Conservation (phyloP, 208 protist species). For the Leishmania major region DNA sequence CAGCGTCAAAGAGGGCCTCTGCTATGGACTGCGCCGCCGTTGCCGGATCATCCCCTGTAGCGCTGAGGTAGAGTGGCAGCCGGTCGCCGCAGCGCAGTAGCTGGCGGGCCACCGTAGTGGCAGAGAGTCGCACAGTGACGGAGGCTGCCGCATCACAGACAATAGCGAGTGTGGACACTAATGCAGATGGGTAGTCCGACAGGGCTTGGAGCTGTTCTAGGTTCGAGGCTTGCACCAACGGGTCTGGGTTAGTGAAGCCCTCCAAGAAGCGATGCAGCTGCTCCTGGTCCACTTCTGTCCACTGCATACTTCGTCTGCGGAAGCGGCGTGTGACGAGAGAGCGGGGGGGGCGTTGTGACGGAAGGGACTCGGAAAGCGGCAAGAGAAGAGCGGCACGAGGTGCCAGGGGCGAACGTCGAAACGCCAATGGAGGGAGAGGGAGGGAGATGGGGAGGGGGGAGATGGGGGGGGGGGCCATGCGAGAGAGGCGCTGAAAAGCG, state of each 20-base stretch:
- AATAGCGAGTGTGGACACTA: conserved; percentile 26
- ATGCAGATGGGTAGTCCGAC: conserved; percentile 21
- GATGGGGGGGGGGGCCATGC: neutral
- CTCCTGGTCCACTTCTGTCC: conserved; percentile 35
- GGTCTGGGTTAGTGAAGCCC: conserved; percentile 38
- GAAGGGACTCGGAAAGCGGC: neutral
- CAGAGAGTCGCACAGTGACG: conserved; percentile 20
- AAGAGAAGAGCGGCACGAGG: conserved; percentile 14
- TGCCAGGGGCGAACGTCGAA: neutral
- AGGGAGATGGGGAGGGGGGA: neutral
- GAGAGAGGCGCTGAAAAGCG: neutral
- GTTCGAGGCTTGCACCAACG: conserved; percentile 33
- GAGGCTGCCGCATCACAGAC: conserved; percentile 17
- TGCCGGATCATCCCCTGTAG: neutral
- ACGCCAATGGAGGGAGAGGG: neutral
- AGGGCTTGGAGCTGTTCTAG: conserved; percentile 35
- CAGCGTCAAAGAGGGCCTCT: conserved; percentile 1
- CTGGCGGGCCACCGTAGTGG: conserved; percentile 24
- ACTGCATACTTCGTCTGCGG: conserved; percentile 23
- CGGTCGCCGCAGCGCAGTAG: conserved; percentile 10
- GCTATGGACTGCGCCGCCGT: conserved; percentile 5
- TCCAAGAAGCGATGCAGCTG: conserved; percentile 36
- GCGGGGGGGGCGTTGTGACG: neutral
- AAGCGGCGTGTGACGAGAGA: neutral
- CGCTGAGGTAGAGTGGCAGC: conserved; percentile 16